Evolutionary conservation across 352 stramenopile genomes (phyloP), one percentile per base, ranked within the genome.

Genomic region (Phytopythium chamaehyphon): DNA sequence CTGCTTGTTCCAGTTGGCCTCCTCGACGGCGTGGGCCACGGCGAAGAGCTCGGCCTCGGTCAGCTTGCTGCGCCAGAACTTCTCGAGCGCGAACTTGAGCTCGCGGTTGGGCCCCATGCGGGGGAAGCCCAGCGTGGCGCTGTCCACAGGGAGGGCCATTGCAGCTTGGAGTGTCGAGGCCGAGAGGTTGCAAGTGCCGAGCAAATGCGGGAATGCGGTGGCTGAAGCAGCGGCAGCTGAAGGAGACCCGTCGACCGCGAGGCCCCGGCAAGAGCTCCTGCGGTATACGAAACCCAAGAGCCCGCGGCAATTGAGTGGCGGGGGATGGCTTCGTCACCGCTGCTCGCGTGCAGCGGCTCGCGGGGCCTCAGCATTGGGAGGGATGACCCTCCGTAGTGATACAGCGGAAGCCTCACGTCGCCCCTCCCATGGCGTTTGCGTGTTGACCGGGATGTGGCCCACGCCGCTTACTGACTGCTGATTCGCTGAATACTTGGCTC

Each of bases 11-110:
- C 90, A 98, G 57, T 92, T 93, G 61, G 70, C 59, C 24, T 90
- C 70, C 58, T 97, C 86, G 1, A 97, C 80, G 6, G 64, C 38
- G 58, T 86, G 58, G 8, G 86, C 87, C 14, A 92, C 72, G 33
- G 64, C 58, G 48, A 81, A 83, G 31, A 97, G 77, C 60, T 94
- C 86, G n/a, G 83, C 57, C 61, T 94, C 73, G 36, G 50, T 74
- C 47, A 95, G 70, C 54, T 88, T 86, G 50, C 83, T 71, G 57
- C 85, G 84, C 91, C 91, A 98, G 69, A 93, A 95, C 65, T 96
- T 95, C 64, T 98, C 91, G 15, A 98, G 66, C 6, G 86, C 86
- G 61, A 96, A 97, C 82, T 98, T 98, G 55, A 98, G 84, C 72
- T 98, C 90, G 15, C 90, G 84, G 69, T 96, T 96, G 22, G 85